These are phyloP conservation scores for Dioscorea cayenensis DNA, from an alignment of 116 monocot genomes.

Conservation along the genomic window DNA sequence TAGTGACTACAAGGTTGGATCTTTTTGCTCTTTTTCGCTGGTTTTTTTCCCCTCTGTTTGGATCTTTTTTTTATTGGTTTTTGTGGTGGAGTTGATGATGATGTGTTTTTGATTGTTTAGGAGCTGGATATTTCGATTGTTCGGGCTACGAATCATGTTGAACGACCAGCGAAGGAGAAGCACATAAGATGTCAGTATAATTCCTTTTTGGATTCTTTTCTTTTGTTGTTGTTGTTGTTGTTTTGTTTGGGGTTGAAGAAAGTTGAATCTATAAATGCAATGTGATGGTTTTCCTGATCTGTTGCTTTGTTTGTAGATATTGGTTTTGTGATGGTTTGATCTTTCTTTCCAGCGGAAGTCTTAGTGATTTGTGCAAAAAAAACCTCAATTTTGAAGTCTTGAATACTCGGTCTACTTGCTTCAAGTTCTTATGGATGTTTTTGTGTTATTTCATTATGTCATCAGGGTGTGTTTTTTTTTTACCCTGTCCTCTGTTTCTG, in stretches of 20 bases:
- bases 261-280: background rate
- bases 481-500: too few species aligned
- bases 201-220: background rate
- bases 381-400: too few species aligned
- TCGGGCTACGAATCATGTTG: slow-evolving; percentile 88
- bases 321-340: too few species aligned
- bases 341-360: too few species aligned
- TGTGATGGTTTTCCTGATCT: too few species aligned
- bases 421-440: too few species aligned
- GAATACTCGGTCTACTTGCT: too few species aligned
- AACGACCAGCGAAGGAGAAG: slow-evolving; percentile 84
- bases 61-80: background rate
- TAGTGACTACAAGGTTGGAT: slow-evolving; percentile 56
- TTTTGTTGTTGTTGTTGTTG: background rate
- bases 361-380: too few species aligned
- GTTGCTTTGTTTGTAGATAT: too few species aligned
- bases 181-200: slow-evolving; percentile 42
- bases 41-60: background rate
- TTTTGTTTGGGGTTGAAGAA: background rate
- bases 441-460: too few species aligned
- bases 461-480: too few species aligned
- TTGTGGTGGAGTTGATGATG: background rate
- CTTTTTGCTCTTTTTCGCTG: background rate
- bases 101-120: slow-evolving; percentile 24
- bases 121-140: slow-evolving; percentile 94